Base-by-base conservation (phyloP, 129 eudicot genomes). In the Heracleum sosnowskyi region DNA sequence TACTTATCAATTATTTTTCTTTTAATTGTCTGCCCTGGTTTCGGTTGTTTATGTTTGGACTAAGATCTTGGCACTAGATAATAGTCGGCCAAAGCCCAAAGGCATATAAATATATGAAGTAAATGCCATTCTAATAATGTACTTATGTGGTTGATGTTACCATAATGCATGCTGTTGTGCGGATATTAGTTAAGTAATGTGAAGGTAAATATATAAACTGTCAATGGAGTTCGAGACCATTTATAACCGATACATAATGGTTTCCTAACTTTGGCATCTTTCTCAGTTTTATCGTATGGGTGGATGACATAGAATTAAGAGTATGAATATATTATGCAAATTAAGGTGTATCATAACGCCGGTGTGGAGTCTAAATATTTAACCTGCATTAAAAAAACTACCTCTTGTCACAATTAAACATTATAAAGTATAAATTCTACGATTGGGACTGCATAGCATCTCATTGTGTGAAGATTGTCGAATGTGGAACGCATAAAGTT, bases 321-420 rank as follows among this genome's bases (percentile, higher is more conserved):
- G 13, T 24, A 55, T 0, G 29, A 55, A 1, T 55, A 55, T 6
- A 55, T 24, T 55, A 55, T 55, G 64, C 13, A 17, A 47, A 47
- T 18, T 7, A 55, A 24, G 64, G 66, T 57, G 33, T 26, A 57
- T 8, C 31, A n/a, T 57, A n/a, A n/a, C 15, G 66, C 66, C 66
- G 66, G 66, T n/a, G 33, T 57, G 66, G 66, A 57, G 66, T 29
- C 33, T 57, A 57, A n/a, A n/a, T n/a, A n/a, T n/a, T n/a, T n/a
- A n/a, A n/a, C n/a, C 62, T 20, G 4, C 62, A 17, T 18, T 16
- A n/a, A n/a, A n/a, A n/a, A n/a, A n/a, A n/a, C n/a, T n/a, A n/a
- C n/a, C n/a, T n/a, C n/a, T n/a, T n/a, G n/a, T n/a, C n/a, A n/a
- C n/a, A n/a, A n/a, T n/a, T n/a, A n/a, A n/a, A n/a, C n/a, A n/a